phyloP scores from a whole-genome alignment of 768 basidiomycete genomes.

The Russula sp. region DNA sequence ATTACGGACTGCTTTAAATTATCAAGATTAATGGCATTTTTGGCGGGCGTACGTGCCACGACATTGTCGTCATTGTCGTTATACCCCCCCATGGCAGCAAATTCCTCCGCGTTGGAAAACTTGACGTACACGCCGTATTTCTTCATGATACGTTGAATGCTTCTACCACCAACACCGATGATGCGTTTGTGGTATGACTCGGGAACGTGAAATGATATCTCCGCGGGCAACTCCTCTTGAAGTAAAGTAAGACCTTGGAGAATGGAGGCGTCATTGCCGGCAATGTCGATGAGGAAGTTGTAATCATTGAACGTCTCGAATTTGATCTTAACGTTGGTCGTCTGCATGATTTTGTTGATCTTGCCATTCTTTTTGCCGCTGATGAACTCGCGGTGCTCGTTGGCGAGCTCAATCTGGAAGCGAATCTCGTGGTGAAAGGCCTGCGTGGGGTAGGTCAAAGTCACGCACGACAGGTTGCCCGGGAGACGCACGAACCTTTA shows the following conservation, averaged over 20 bases:
- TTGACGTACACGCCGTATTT: slow-evolving; percentile 99
- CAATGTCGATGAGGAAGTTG: slow-evolving; percentile 89
- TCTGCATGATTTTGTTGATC: slow-evolving; percentile 99
- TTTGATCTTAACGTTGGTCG: slow-evolving; percentile 95
- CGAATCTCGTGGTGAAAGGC: slow-evolving; percentile 95
- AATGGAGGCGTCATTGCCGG: slow-evolving; percentile 77
- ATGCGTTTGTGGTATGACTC: slow-evolving; percentile 98
- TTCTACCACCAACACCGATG: slow-evolving; percentile 95
- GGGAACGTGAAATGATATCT: slow-evolving; percentile 97
- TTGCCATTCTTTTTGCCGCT: slow-evolving; percentile 99
- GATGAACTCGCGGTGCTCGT: slow-evolving; percentile 98
- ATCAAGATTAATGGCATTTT: slow-evolving; percentile 93
- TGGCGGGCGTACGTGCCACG: slow-evolving; percentile 94
- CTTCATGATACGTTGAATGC: slow-evolving; percentile 99
- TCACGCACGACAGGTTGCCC: not conserved
- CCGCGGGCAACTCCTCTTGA: slow-evolving; percentile 96
- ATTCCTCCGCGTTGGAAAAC: slow-evolving; percentile 97
- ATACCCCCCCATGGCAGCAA: slow-evolving; percentile 89
- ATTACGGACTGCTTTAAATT: slow-evolving; percentile 94
- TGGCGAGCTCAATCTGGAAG: slow-evolving; percentile 95
- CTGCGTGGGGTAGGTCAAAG: slow-evolving; percentile 32
- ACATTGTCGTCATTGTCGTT: slow-evolving; percentile 98
- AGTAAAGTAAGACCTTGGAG: slow-evolving; percentile 82
- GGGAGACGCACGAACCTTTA: slow-evolving; percentile 53
- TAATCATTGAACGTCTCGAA: slow-evolving; percentile 97